Percentiles rank a stretch among this genome's conserved stretches.
These are phyloP conservation scores for Sporothrix euskadiensis DNA, from an alignment of 2,329 filamentous ascomycete genomes.

Conservation along the genomic window DNA sequence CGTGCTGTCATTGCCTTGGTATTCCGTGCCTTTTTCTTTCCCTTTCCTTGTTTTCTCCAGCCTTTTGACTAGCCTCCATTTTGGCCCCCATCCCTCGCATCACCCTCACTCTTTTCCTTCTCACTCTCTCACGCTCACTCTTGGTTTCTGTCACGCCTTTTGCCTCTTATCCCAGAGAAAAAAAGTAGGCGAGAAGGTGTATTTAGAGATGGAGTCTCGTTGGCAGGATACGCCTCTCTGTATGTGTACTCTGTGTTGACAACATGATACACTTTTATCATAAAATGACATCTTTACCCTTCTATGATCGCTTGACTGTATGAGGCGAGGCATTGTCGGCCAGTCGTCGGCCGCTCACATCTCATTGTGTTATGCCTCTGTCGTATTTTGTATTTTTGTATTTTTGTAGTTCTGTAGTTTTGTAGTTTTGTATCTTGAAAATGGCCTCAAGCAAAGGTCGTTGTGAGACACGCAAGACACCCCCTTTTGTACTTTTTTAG, in stretches of 20 bases:
- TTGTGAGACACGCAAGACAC: background rate
- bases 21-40: background rate
- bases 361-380: background rate
- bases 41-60: background rate
- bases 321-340: background rate
- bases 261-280: background rate
- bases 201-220: background rate
- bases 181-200: conserved; percentile 12
- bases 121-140: background rate
- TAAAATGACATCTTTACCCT: background rate
- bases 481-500: background rate
- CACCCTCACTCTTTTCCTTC: background rate
- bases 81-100: background rate
- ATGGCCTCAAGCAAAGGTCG: background rate
- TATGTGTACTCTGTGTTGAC: background rate
- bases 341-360: background rate
- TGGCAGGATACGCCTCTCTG: background rate
- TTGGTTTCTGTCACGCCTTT: background rate
- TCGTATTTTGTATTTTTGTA: background rate
- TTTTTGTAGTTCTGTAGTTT: background rate
- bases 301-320: background rate
- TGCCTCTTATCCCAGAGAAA: background rate
- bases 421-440: background rate
- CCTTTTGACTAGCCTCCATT: background rate
- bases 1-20: background rate